A percentile compares a stretch with the other conserved stretches of the same genome.
Conservation (phyloP, 495 filamentous ascomycete genomes). For the Friedmanniomyces simplex region DNA sequence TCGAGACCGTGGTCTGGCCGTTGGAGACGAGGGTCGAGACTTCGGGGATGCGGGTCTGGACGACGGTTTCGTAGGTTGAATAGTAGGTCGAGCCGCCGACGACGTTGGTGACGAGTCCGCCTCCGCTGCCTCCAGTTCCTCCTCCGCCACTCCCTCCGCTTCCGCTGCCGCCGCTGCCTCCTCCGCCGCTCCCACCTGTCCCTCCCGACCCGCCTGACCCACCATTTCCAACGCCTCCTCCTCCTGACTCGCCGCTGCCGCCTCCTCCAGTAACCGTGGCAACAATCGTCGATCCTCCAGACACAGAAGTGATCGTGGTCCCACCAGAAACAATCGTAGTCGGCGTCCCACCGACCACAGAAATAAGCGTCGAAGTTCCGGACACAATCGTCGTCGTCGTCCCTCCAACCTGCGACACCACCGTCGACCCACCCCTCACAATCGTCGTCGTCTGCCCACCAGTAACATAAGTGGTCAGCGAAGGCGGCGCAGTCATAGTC, state of each 20-base stretch:
- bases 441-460: neutral
- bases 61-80: neutral
- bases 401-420: too few relatives aligned
- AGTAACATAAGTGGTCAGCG: conserved; percentile 1
- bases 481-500: conserved; percentile 1
- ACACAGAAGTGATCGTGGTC: neutral
- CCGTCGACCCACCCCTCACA: too few relatives aligned
- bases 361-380: too few relatives aligned
- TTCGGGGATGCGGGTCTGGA: neutral
- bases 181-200: neutral
- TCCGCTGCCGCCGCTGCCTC: neutral
- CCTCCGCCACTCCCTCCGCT: neutral
- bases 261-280: conserved; percentile 1
- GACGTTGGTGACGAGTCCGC: neutral
- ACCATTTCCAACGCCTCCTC: neutral
- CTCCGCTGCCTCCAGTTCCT: neutral
- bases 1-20: neutral
- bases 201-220: neutral
- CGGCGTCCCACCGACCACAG: too few relatives aligned
- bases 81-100: neutral
- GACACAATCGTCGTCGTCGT: neutral
- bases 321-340: neutral
- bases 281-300: neutral
- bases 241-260: neutral
- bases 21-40: neutral